Base-by-base conservation (phyloP, 768 basidiomycete species). In the Tephrocybe sp. region DNA sequence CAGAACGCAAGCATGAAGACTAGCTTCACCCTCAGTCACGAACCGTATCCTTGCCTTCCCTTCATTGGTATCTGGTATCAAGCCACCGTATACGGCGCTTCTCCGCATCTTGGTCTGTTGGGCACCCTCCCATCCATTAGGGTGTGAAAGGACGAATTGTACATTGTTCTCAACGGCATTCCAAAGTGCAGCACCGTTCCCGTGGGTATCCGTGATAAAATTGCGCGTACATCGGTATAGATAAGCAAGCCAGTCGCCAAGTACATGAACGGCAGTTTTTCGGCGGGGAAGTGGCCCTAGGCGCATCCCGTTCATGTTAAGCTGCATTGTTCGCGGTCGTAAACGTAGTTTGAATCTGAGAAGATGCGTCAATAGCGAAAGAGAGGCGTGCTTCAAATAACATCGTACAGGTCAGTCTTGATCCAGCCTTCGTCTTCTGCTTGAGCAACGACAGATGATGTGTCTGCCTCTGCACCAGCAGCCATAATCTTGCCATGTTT, bases 231-330 rank as follows among this genome's bases (percentile, higher is more conserved):
- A 91, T 45, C 70, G 73, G 66, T 83, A 89, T 44, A 90, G 75
- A 67, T 90, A 91, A 11, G 77, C 74, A 8, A 90, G 77, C 65
- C 86, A 91, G 69, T 91, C 88, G 59, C 85, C 88, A 58, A 90
- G 90, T 39, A 89, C 85, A 59, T 89, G 77, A 2, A 89, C 81
- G 30, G 88, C 77, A 0, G 81, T 76, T 61, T 88, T 88, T 26
- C 76, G 69, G n/a, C 72, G 75, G 0, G 88, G 88, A 21, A 91
- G 76, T 4, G 78, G 73, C 12, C 83, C 80, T 48, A 91, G 76
- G 4, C 84, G 82, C 84, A 90, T 89, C 37, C 88, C 88, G 65
- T 90, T 90, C 87, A 89, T 90, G 65, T 84, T 78, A 48, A 90
- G 77, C 58, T 84, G 81, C 88, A 91, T 90, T 8, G 85, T 76